These are phyloP conservation scores for Plasmopara halstedii DNA, from an alignment of 352 stramenopile genomes.

Conservation along the genomic window DNA sequence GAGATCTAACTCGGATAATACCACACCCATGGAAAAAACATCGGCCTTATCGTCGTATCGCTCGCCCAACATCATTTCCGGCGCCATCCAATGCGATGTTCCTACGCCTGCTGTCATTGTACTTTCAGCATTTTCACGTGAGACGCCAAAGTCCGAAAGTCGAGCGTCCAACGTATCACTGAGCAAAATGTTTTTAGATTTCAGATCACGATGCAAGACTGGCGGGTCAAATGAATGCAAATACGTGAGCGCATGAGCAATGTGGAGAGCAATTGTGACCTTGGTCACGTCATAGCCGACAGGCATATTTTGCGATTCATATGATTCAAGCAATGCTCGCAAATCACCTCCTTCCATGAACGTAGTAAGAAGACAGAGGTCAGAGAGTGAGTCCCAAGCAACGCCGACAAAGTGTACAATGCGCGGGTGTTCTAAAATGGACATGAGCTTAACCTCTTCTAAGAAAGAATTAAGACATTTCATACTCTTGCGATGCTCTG, in stretches of 20 bases:
- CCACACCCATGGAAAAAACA: slow-evolving; percentile 23
- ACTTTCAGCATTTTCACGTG: slow-evolving; percentile 13
- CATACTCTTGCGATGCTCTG: slow-evolving; percentile 18
- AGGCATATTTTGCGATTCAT: slow-evolving; percentile 9
- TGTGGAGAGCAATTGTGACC: slow-evolving; percentile 18
- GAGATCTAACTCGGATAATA: slow-evolving; percentile 23
- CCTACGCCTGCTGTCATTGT: slow-evolving; percentile 23
- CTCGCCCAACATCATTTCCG: slow-evolving; percentile 23
- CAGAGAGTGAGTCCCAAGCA: slow-evolving; percentile 20
- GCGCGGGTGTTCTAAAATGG: slow-evolving; percentile 16
- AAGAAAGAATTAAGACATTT: slow-evolving; percentile 16
- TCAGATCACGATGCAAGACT: slow-evolving; percentile 52
- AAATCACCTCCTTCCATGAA: slow-evolving; percentile 23
- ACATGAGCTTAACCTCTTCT: slow-evolving; percentile 21
- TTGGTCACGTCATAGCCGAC: slow-evolving; percentile 22
- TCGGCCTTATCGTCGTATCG: slow-evolving; percentile 23
- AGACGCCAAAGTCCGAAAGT: slow-evolving; percentile 46
- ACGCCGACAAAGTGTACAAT: slow-evolving; percentile 20
- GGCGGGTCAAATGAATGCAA: slow-evolving; percentile 20
- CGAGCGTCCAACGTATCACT: slow-evolving; percentile 26
- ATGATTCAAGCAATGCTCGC: slow-evolving; percentile 9
- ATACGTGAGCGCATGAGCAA: slow-evolving; percentile 21
- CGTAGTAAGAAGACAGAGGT: slow-evolving; percentile 19
- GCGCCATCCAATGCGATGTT: slow-evolving; percentile 24
- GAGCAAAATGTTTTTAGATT: slow-evolving; percentile 59